Conservation (phyloP, 2,329 filamentous ascomycete species). For the Fusarium abutilonis region DNA sequence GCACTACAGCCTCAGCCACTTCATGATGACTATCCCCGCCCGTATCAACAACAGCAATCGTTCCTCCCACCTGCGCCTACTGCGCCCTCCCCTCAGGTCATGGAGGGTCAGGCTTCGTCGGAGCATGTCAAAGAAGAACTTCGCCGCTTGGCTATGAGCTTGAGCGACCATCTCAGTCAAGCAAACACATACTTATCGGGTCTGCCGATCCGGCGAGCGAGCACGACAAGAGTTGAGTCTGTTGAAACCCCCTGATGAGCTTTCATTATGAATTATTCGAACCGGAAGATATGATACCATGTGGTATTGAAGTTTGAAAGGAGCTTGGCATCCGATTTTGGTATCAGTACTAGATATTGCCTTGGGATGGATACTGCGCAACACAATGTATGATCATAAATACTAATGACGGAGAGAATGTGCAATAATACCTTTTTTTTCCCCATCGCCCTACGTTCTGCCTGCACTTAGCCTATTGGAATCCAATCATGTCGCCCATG, state of each 20-base stretch:
- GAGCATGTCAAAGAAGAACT: constrained; percentile 63
- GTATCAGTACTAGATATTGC: neutral
- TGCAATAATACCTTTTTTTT: neutral
- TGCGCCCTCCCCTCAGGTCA: constrained; percentile 61
- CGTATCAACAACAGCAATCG: constrained; percentile 26
- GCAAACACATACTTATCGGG: constrained; percentile 57
- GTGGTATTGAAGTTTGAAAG: neutral
- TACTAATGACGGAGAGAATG: constrained; percentile 32
- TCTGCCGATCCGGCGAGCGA: constrained; percentile 52
- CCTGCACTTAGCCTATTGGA: constrained; percentile 23
- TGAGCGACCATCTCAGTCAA: constrained; percentile 59
- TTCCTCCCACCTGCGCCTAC: constrained; percentile 52
- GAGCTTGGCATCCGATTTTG: neutral
- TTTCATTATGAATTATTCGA: neutral
- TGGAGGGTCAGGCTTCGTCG: constrained; percentile 63
- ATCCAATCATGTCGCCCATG: constrained; percentile 72
- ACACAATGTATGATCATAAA: constrained; percentile 20
- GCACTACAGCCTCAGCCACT: constrained; percentile 37
- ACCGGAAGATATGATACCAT: neutral
- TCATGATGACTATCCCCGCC: constrained; percentile 28
- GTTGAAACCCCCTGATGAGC: constrained; percentile 35
- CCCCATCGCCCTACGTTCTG: neutral
- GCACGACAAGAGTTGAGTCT: constrained; percentile 46
- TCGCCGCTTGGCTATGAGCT: constrained; percentile 60
- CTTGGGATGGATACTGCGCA: constrained; percentile 4